These are phyloP conservation scores for Carex myosuroides DNA, from an alignment of 176 grass and related monocot species.

Conservation along the genomic window DNA sequence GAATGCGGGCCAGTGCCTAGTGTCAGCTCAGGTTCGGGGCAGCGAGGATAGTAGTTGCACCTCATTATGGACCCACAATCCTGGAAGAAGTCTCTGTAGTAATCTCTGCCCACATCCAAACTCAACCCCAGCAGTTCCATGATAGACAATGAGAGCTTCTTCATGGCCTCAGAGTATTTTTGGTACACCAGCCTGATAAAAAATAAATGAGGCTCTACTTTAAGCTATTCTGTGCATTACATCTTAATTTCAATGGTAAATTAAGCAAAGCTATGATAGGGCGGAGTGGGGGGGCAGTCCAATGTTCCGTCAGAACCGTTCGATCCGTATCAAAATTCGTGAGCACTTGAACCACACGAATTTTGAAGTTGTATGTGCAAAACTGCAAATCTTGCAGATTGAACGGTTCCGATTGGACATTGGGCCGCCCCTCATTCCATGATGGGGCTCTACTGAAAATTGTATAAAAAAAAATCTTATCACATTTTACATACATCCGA, in stretches of 20 bases:
- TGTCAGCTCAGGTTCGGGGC: conserved; percentile 69
- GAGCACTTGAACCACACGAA: no score
- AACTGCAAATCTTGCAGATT: no score
- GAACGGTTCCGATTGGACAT: no score
- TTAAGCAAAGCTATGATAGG: no score
- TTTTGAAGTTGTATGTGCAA: no score
- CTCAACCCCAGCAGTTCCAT: conserved; percentile 75
- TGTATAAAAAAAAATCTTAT: no score
- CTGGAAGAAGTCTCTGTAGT: conserved; percentile 59
- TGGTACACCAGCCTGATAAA: conserved; percentile 48
- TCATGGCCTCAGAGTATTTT: conserved; percentile 56
- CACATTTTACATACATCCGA: no score
- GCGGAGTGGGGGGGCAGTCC: no score
- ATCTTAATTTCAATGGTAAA: neutral
- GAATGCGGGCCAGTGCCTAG: conserved; percentile 79
- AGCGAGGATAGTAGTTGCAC: conserved; percentile 80
- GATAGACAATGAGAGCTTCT: conserved; percentile 34
- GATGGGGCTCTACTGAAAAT: no score
- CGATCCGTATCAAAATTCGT: no score
- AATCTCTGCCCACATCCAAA: conserved; percentile 39
- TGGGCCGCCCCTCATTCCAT: no score
- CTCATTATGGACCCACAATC: conserved; percentile 62
- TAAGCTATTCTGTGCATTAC: neutral
- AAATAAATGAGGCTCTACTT: neutral
- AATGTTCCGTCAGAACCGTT: no score